Base-by-base conservation (phyloP, 2,329 filamentous ascomycete species). In the Pseudogymnoascus sp. region DNA sequence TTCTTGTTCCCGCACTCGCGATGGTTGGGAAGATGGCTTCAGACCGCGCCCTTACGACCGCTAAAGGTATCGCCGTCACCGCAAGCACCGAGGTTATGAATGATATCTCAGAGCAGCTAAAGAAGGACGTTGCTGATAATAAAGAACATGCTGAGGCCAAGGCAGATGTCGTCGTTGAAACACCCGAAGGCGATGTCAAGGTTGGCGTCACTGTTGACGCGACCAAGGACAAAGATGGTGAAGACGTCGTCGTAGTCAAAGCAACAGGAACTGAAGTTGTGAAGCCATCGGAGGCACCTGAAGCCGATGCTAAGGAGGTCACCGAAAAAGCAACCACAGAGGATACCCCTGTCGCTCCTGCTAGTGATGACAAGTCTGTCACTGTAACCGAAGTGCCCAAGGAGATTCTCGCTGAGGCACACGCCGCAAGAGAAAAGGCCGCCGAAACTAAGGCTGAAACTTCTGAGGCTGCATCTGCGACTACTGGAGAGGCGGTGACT, bases 11-110 rank as follows among this genome's bases (percentile, higher is more conserved):
- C 3, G 63, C 62, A 57, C 61, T 67, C 10, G 65, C 66, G 1
- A 59, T 68, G 48, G 45, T 68, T 26, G 65, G 64, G 1, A 67
- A 68, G 55, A 68, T 67, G 64, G 65, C 65, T 2, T 59, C 63
- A 2, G 64, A 66, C 34, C 52, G 45, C 12, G 65, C 63, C 1
- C 64, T 63, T 30, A 62, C 57, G 7, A 65, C 61, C 9, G 63
- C 62, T 9, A 63, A 59, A 8, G 28, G 63, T 23, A 66, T 68
- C 58, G 64, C 63, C 7, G 35, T 58, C 18, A 61, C 62, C 19
- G 62, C 65, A 23, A 62, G 63, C 5, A 60, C 55, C 2, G 64
- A 66, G 18, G 45, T 67, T 9, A 61, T 65, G 3, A 64, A 66
- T 13, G 63, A 65, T 41, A 61, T 68, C 45, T 61, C 61, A 5